These are phyloP conservation scores for Colletotrichum zoysiae DNA, from an alignment of 2,329 filamentous ascomycete genomes.

Conservation along the genomic window DNA sequence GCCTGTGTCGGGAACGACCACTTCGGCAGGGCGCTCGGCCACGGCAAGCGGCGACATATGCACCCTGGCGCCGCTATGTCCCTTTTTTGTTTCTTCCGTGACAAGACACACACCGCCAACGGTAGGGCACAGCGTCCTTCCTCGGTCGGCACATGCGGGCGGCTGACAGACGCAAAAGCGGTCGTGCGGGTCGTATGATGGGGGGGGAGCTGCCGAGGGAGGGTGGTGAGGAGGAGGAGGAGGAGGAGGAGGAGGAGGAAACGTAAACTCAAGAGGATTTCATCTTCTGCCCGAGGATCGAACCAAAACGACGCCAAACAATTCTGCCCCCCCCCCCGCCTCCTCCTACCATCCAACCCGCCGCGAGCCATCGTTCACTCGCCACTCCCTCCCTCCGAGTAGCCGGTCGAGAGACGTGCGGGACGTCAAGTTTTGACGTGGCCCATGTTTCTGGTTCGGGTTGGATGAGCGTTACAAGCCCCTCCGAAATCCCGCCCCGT, in stretches of 20 bases:
- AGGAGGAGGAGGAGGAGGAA: constrained; percentile 7
- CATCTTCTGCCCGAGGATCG: constrained; percentile 39
- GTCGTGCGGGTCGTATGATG: constrained; percentile 35
- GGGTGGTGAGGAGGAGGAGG: too few species aligned
- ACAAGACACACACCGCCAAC: background rate
- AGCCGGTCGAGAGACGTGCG: constrained; percentile 24
- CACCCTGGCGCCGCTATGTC: constrained; percentile 29
- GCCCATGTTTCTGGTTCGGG: constrained; percentile 20
- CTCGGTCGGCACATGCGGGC: constrained; percentile 17
- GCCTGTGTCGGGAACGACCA: constrained; percentile 23
- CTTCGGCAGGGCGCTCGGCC: constrained; percentile 23
- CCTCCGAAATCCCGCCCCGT: background rate
- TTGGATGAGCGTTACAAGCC: constrained; percentile 4
- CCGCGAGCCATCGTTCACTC: constrained; percentile 1
- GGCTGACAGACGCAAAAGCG: constrained; percentile 21
- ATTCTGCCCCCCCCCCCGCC: background rate
- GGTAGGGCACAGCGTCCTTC: constrained; percentile 18
- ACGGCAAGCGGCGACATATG: constrained; percentile 19
- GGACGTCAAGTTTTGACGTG: constrained; percentile 31
- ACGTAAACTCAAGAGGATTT: constrained; percentile 30
- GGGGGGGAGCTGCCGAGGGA: too few species aligned
- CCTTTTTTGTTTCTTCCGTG: constrained; percentile 3
- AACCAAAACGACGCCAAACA: constrained; percentile 25
- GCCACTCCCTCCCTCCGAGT: constrained; percentile 18
- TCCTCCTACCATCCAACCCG: background rate